These are phyloP conservation scores for Mycena sanguinolenta DNA, from an alignment of 768 basidiomycete species.

Conservation along the genomic window DNA sequence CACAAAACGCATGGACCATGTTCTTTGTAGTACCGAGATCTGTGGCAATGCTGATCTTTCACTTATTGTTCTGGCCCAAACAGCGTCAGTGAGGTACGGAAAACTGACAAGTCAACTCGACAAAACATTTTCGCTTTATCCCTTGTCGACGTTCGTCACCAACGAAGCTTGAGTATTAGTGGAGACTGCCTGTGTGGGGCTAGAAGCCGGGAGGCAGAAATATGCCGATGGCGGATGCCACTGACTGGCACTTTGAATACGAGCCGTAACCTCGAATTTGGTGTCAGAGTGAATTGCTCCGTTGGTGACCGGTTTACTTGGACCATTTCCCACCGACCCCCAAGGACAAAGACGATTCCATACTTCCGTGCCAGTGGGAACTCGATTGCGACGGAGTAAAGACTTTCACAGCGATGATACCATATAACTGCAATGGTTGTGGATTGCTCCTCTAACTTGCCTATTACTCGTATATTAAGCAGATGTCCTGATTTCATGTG, in stretches of 20 bases:
- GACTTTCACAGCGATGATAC: not conserved
- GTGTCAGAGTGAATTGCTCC: not conserved
- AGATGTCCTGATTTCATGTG: too few species aligned
- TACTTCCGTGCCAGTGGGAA: not conserved
- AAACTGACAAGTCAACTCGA: too few species aligned
- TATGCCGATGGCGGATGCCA: constrained; percentile 54
- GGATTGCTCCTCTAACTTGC: too few species aligned
- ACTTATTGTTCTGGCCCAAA: too few species aligned
- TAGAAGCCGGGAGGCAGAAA: constrained; percentile 43
- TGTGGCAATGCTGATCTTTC: too few species aligned
- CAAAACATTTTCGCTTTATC: constrained; percentile 57
- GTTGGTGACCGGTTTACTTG: constrained; percentile 28
- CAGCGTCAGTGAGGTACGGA: too few species aligned
- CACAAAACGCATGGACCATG: too few species aligned
- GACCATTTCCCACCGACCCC: not conserved
- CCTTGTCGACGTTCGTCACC: constrained; percentile 54
- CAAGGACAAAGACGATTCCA: not conserved
- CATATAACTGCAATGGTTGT: too few species aligned
- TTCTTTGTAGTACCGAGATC: too few species aligned
- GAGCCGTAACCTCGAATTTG: not conserved
- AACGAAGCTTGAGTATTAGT: constrained; percentile 39
- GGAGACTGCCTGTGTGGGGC: not conserved
- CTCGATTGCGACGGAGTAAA: not conserved
- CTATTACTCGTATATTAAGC: too few species aligned
- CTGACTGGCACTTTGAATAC: constrained; percentile 8